Conservation (phyloP, 1,139 yeast species). For the Blastobotrys aristatus region DNA sequence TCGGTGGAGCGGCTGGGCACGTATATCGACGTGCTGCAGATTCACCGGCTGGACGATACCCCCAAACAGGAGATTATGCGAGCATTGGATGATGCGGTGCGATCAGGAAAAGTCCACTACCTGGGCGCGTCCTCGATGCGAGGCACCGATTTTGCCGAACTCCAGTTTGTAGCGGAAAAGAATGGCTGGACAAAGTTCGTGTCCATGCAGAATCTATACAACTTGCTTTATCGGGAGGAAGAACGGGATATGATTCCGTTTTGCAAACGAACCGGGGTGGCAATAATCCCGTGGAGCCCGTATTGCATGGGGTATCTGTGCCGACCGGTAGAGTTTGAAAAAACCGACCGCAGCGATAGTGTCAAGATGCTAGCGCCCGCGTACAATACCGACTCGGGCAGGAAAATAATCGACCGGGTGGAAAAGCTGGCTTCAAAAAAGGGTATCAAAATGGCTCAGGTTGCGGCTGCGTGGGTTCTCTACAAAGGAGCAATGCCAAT, state of each 20-base stretch:
- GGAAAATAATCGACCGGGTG: constrained; percentile 45
- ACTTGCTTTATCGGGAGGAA: constrained; percentile 53
- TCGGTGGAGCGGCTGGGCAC: constrained; percentile 58
- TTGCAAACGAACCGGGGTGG: constrained; percentile 46
- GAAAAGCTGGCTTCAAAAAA: constrained; percentile 47
- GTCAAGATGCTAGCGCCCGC: constrained; percentile 46
- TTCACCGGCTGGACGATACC: constrained; percentile 54
- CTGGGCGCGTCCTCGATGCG: constrained; percentile 59
- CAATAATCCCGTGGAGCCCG: constrained; percentile 51
- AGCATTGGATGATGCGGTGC: constrained; percentile 49
- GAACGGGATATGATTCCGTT: constrained; percentile 56
- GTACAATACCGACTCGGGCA: constrained; percentile 47
- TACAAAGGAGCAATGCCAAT: constrained; percentile 49
- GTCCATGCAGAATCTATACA: constrained; percentile 56
- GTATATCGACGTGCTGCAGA: constrained; percentile 70
- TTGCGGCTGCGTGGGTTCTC: constrained; percentile 53
- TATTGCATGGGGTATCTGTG: constrained; percentile 45
- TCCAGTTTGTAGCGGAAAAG: constrained; percentile 49
- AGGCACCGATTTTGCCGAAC: constrained; percentile 40
- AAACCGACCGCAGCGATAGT: constrained; percentile 36
- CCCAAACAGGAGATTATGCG: constrained; percentile 52
- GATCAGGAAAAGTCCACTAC: constrained; percentile 46
- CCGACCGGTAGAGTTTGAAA: constrained; percentile 32
- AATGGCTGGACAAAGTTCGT: constrained; percentile 52
- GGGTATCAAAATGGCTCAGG: constrained; percentile 46